These are phyloP conservation scores for Nicotiana attenuata DNA, from an alignment of 257 asterid species.

Conservation along the genomic window DNA sequence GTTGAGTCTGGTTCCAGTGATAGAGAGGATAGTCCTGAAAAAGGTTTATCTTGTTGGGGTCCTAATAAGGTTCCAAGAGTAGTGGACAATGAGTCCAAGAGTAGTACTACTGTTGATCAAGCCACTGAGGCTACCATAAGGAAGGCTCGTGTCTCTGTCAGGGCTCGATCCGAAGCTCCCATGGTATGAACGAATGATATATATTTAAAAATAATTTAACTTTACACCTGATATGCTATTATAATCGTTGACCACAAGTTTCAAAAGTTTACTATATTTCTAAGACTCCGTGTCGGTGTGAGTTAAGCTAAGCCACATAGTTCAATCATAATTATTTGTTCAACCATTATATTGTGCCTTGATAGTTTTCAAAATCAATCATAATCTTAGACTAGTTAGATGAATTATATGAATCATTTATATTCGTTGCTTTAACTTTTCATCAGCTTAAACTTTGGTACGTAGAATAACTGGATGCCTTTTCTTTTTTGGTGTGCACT, in stretches of 20 bases:
- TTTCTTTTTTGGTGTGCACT: neutral
- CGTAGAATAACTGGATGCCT: neutral
- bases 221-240: no score
- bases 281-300: no score
- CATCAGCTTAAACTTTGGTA: no score
- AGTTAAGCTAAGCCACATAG: no score
- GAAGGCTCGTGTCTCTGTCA: slow-evolving; percentile 94
- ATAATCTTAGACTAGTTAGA: no score
- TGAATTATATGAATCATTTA: no score
- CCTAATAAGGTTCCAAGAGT: slow-evolving; percentile 48
- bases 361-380: neutral
- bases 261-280: no score
- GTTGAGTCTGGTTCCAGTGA: slow-evolving; percentile 11
- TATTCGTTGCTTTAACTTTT: no score
- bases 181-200: slow-evolving; percentile 36
- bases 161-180: slow-evolving; percentile 87
- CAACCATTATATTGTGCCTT: no score
- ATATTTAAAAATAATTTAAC: no score
- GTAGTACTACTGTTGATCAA: slow-evolving; percentile 40
- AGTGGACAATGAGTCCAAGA: slow-evolving; percentile 22
- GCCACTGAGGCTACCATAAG: slow-evolving; percentile 89
- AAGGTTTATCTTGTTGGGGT: slow-evolving; percentile 30
- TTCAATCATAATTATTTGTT: no score
- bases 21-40: slow-evolving; percentile 35
- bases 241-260: no score